Conservation (phyloP, 768 basidiomycete genomes). For the Sarcomyxa edulis region DNA sequence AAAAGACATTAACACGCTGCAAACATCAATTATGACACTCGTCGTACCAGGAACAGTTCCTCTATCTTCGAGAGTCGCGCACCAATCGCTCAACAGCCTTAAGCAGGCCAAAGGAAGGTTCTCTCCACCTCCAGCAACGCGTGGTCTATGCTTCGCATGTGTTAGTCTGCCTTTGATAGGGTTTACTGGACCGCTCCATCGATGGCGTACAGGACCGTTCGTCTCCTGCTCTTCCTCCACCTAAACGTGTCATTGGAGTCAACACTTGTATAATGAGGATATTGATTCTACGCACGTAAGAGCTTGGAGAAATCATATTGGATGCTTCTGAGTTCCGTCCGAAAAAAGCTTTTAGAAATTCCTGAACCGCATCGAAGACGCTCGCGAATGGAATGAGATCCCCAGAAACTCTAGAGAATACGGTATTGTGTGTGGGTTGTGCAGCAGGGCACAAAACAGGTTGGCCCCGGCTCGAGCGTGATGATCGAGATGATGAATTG, state of each 20-base stretch:
- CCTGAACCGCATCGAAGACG: conserved; percentile 16
- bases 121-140: conserved; percentile 37
- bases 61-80: conserved; percentile 51
- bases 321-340: conserved; percentile 11
- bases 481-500: conserved; percentile 13
- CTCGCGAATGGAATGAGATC: conserved; percentile 37
- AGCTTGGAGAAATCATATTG: conserved; percentile 15
- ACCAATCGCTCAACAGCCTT: conserved; percentile 53
- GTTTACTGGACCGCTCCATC: conserved; percentile 35
- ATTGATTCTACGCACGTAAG: no score
- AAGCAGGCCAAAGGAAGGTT: conserved; percentile 57
- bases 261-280: no score
- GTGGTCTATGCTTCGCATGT: conserved; percentile 28
- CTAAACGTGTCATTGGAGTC: neutral
- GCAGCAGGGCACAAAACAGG: conserved; percentile 36
- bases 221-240: conserved; percentile 11
- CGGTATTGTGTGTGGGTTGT: conserved; percentile 17
- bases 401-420: conserved; percentile 24
- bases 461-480: conserved; percentile 18
- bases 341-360: no score
- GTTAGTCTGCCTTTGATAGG: conserved; percentile 12
- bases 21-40: conserved; percentile 1
- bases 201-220: conserved; percentile 12
- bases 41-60: conserved; percentile 48
- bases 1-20: conserved; percentile 1